A percentile compares a stretch with the other conserved stretches of the same genome.
These are phyloP conservation scores for Corrigiola litoralis DNA, from an alignment of 179 eudicot genomes.

Conservation along the genomic window DNA sequence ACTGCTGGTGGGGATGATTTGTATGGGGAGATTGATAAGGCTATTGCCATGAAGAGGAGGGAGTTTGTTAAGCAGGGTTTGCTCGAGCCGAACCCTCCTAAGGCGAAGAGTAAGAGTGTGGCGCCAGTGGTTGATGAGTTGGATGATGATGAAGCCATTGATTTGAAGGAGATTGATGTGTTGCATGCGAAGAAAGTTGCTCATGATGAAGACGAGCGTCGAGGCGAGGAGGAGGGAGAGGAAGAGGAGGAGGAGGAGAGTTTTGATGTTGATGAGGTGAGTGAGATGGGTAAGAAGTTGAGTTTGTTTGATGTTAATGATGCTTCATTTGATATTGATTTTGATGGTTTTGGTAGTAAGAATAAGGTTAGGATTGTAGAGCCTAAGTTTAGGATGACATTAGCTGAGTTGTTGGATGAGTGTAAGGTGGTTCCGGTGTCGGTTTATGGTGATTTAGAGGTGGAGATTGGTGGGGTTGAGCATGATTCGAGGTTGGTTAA, in stretches of 20 bases:
- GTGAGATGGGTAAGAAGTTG: slow-evolving; percentile 31
- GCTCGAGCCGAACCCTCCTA: slow-evolving; percentile 56
- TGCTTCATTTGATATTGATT: slow-evolving; percentile 60
- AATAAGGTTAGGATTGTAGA: slow-evolving; percentile 66
- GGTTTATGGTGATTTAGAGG: slow-evolving; percentile 81
- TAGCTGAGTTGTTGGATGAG: slow-evolving; percentile 93
- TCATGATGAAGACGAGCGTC: slow-evolving; percentile 10
- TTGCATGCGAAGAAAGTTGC: slow-evolving; percentile 46
- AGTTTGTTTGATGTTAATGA: slow-evolving; percentile 8
- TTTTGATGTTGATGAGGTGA: slow-evolving; percentile 37
- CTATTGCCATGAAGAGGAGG: slow-evolving; percentile 59
- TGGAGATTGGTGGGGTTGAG: slow-evolving; percentile 76
- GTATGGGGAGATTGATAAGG: slow-evolving; percentile 79
- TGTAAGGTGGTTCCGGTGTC: slow-evolving; percentile 84
- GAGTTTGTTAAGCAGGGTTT: slow-evolving; percentile 81
- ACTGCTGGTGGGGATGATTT: slow-evolving; percentile 50
- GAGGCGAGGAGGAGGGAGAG: neutral
- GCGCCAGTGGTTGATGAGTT: slow-evolving; percentile 37
- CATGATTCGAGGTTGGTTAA: slow-evolving; percentile 86
- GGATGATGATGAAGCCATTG: slow-evolving; percentile 67
- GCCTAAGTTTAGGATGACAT: slow-evolving; percentile 76
- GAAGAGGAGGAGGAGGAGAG: neutral
- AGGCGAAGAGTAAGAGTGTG: slow-evolving; percentile 3
- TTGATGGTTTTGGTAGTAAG: slow-evolving; percentile 50
- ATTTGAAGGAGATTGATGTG: slow-evolving; percentile 78